Percentiles rank a stretch among this genome's conserved stretches.
These are phyloP conservation scores for Scutellaria minor DNA, from an alignment of 257 asterid genomes.

Conservation along the genomic window DNA sequence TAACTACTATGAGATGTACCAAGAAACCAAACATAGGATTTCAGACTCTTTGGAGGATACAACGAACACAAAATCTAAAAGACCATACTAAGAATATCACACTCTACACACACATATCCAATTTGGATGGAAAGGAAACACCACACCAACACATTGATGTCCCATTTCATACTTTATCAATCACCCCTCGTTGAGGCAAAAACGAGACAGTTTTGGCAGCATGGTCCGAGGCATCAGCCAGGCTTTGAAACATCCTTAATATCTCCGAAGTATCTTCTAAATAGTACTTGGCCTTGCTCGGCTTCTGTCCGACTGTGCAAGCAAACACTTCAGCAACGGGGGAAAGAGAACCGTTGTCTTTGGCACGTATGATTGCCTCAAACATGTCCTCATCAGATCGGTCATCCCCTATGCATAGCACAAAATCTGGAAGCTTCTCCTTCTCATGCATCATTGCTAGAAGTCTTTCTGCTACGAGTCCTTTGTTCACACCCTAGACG, in stretches of 20 bases:
- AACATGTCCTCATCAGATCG: slow-evolving; percentile 90
- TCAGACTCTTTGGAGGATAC: no score
- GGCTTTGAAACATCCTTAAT: slow-evolving; percentile 78
- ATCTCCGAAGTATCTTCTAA: slow-evolving; percentile 52
- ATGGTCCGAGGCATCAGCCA: slow-evolving; percentile 70
- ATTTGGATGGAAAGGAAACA: no score
- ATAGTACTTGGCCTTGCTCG: no score
- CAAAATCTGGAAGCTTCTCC: slow-evolving; percentile 69
- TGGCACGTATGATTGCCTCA: slow-evolving; percentile 79
- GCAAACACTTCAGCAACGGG: slow-evolving; percentile 33
- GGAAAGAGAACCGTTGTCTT: slow-evolving; percentile 59
- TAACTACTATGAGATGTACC: no score
- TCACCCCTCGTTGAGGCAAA: slow-evolving; percentile 35
- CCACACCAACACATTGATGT: no score
- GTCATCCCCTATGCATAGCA: slow-evolving; percentile 86
- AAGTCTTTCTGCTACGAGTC: slow-evolving; percentile 66
- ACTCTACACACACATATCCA: no score
- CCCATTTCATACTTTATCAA: slow-evolving; percentile 39
- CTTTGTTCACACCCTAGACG: slow-evolving; percentile 78
- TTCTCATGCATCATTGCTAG: slow-evolving; percentile 57
- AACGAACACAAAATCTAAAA: no score
- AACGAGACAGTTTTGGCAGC: slow-evolving; percentile 42
- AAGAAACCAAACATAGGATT: no score
- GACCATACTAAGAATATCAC: no score
- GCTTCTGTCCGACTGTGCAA: no score